phyloP scores from a whole-genome alignment of 129 eudicot genomes.

The Centaurea solstitialis region DNA sequence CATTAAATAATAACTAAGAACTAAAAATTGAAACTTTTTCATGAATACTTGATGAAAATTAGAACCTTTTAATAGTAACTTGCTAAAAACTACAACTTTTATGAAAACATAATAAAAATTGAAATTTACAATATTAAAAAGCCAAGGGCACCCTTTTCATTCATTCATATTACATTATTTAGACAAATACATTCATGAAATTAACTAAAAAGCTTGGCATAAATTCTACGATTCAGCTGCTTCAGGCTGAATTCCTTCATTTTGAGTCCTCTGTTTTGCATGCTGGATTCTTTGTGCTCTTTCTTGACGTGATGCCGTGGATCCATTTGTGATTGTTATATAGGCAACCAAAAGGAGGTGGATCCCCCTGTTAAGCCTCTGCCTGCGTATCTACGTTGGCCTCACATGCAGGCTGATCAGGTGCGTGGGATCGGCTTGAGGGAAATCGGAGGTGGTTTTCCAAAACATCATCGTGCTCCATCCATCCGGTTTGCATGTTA shows the following conservation, averaged over 20 bases:
- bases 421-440: slow-evolving; percentile 81
- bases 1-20: too few species aligned
- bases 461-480: slow-evolving; percentile 95
- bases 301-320: background rate
- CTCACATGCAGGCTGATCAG: slow-evolving; percentile 98
- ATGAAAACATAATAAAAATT: background rate
- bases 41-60: background rate
- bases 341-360: slow-evolving; percentile 52
- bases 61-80: background rate
- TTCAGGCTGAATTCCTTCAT: background rate
- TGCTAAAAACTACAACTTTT: background rate
- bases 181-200: too few species aligned
- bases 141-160: background rate
- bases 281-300: slow-evolving; percentile 8
- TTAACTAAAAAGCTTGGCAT: too few species aligned
- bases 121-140: background rate
- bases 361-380: slow-evolving; percentile 49
- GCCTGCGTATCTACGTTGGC: slow-evolving; percentile 89
- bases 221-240: background rate
- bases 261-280: background rate
- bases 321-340: slow-evolving; percentile 9
- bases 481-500: slow-evolving; percentile 82
- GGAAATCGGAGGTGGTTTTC: slow-evolving; percentile 96
- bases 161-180: too few species aligned
- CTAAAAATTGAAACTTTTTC: too few species aligned